Conservation (phyloP, 2,329 filamentous ascomycete species). For the Fusarium stilboides region DNA sequence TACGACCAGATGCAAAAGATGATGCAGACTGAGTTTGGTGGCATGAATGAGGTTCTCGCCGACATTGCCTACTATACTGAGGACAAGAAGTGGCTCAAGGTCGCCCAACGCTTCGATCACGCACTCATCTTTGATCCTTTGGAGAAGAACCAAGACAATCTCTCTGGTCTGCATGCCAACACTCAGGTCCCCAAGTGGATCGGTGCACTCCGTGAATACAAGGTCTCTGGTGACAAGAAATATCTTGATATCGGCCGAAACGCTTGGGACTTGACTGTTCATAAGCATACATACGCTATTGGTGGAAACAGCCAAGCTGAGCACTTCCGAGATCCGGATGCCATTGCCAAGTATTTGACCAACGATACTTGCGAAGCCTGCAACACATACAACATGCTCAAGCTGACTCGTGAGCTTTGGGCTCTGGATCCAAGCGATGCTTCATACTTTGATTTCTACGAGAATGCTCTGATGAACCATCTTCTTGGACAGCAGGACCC, state of each 20-base stretch:
- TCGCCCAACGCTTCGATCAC: conserved; percentile 66
- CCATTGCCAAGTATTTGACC: conserved; percentile 61
- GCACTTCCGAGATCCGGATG: conserved; percentile 64
- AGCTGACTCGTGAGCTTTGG: conserved; percentile 68
- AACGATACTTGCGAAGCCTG: conserved; percentile 66
- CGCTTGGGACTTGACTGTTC: conserved; percentile 64
- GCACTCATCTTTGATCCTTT: conserved; percentile 63
- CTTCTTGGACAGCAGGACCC: conserved; percentile 66
- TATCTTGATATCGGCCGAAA: conserved; percentile 66
- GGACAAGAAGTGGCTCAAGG: conserved; percentile 62
- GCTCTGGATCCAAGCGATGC: conserved; percentile 57
- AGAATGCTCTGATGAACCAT: conserved; percentile 66
- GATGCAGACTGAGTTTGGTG: conserved; percentile 66
- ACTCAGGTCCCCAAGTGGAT: conserved; percentile 70
- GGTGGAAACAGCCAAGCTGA: conserved; percentile 69
- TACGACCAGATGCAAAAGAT: conserved; percentile 63
- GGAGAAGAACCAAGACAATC: conserved; percentile 60
- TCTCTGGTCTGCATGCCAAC: conserved; percentile 67
- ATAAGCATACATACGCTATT: conserved; percentile 66
- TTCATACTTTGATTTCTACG: conserved; percentile 68
- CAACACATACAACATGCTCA: conserved; percentile 72
- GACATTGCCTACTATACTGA: conserved; percentile 64
- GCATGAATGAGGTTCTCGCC: conserved; percentile 67
- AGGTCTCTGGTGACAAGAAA: conserved; percentile 60
- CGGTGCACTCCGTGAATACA: conserved; percentile 64